Base-by-base conservation (phyloP, 768 basidiomycete genomes). In the Coprinellus aureogranulatus region DNA sequence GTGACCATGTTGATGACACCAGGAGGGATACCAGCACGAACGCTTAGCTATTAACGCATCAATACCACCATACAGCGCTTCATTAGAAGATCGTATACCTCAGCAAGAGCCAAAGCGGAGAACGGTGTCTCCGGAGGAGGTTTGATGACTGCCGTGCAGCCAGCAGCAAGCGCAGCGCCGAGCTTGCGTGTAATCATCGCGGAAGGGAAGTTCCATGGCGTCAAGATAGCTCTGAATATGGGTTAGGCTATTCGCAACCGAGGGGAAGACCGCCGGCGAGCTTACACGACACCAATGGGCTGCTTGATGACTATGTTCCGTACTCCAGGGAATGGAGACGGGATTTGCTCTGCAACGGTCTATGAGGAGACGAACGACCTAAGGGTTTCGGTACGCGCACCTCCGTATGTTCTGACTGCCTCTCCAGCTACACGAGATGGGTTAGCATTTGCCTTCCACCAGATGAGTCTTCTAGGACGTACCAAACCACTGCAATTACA, bases 1-100 rank as follows among this genome's bases (percentile, higher is more conserved):
- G 94, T 91, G 41, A 99, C 85, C 49, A 97, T 81, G 73, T 99
- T 98, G 70, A 99, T 86, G 37, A 98, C 97, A 44, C 97, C 97
- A 31, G 90, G 85, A 4, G 97, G 96, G 44, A 99, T 76, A 31
- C 96, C 97, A n/a, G 95, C 96, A 40, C 93, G 88, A 45, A 79
- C 79, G 1, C 86, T 85, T 30, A 98, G 82, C 90, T 95, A 48
- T 27, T 20, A 12, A 28, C 20, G 9, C 28, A 16, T n/a, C 34
- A 54, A 18, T 27, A 5, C 39, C 8, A 27, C 20, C 20, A 51
- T 20, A 39, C 23, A n/a, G 20, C 47, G 25, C 18, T 40, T 25
- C 18, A 6, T 26, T 27, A 2, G 9, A 14, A 28, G 47, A 49
- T 23, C 12, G 54, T 60, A 39, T 65, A 91, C 92, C 78, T 97